A percentile compares a stretch with the other conserved stretches of the same genome.
Conservation (phyloP, 805 yeast genomes). For the Wickerhamomyces bovis region DNA sequence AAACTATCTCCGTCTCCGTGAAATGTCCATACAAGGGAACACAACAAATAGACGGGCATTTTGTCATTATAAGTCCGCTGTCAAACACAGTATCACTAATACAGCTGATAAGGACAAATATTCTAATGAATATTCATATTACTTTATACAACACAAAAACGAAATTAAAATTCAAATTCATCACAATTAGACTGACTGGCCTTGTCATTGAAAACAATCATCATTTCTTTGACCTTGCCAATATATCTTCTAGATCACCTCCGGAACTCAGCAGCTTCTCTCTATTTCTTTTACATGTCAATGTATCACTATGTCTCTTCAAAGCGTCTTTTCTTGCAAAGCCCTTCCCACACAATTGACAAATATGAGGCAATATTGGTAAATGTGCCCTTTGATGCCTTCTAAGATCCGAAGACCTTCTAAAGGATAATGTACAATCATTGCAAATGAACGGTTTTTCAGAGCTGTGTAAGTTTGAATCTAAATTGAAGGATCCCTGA, state of each 20-base stretch:
- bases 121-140: neutral
- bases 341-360: constrained; percentile 73
- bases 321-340: constrained; percentile 81
- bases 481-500: neutral
- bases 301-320: constrained; percentile 67
- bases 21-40: neutral
- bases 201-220: constrained; percentile 4
- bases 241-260: constrained; percentile 29
- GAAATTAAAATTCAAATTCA: neutral
- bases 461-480: constrained; percentile 2
- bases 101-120: too few relatives aligned
- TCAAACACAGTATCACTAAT: too few relatives aligned
- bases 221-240: constrained; percentile 20
- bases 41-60: too few relatives aligned
- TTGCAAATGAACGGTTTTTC: constrained; percentile 48
- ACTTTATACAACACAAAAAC: neutral
- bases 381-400: constrained; percentile 74
- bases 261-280: constrained; percentile 40
- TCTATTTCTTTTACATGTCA: constrained; percentile 69
- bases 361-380: constrained; percentile 65
- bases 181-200: neutral
- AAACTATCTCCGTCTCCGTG: neutral
- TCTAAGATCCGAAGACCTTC: constrained; percentile 63
- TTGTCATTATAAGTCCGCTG: too few relatives aligned
- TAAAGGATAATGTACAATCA: constrained; percentile 56